Base-by-base conservation (phyloP, 2,329 filamentous ascomycete genomes). In the Sporothrix pallida region DNA sequence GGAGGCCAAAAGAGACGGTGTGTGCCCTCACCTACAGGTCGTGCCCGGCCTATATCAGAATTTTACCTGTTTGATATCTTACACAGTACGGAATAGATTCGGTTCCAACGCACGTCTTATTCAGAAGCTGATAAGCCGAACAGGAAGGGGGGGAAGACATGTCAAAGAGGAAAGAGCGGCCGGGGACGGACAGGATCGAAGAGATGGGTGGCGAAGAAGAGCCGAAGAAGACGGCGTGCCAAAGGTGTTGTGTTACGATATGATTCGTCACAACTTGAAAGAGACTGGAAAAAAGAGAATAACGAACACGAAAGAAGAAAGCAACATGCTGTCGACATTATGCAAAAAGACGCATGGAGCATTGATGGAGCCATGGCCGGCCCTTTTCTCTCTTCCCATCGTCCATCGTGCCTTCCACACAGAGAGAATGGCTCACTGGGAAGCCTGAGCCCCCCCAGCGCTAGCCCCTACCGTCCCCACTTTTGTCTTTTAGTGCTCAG, bases 171-270 rank as follows among this genome's bases (percentile, higher is more conserved):
- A n/a, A 52, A 31, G 44, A 46, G 20, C 20, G 37, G 63, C 42
- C 20, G 15, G 44, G 44, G 63, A 37, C 20, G 13, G 63, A 31
- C 15, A n/a, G 63, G 42, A 50, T 52, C 12, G 2, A 37, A 15
- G 12, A 62, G 63, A 23, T 48, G 23, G 62, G 23, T 31, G 15
- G 15, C 12, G 26, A 20, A 67, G 63, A 50, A 20, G 44, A 50
- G 20, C 60, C 60, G 60, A 46, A 65, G 23, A 31, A 63, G 60
- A 65, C 44, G 31, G 44, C 63, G 15, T 31, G 20, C 46, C 31
- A 5, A 23, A 15, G 20, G 52, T 23, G 20, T 12, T 31, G 44
- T 68, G 63, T 52, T 68, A 52, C 13, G 46, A 20, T n/a, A 23
- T 12, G 46, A 68, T 20, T 52, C 23, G 63, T 52, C 46, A 52